Evolutionary conservation across 2,329 filamentous ascomycete species (phyloP), one percentile per base, ranked within the genome.

Genomic region (Venturia carpophila): DNA sequence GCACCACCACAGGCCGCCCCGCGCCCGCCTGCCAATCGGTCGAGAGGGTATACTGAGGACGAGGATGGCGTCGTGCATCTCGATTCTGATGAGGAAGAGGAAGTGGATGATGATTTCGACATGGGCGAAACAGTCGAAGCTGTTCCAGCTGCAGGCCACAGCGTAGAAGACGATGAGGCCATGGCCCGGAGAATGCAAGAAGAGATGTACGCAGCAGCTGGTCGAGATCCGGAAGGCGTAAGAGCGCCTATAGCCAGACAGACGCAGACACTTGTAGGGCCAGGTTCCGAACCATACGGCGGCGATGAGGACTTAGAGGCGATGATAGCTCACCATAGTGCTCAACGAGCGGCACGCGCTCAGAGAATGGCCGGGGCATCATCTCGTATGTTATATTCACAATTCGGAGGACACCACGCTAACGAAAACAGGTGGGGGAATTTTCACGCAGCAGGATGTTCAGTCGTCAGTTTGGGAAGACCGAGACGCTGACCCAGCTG

Each of bases 141-240:
- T 24, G 39, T 9, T 19, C 30, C 41, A 27, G 19, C 24, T n/a
- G 41, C 24, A 27, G 45, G 43, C 11, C 34, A 47, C 17, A 60
- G 47, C 37, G 39, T 37, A 11, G 92, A 97, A 68, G 92, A 96
- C 71, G 94, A 99, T 72, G 92, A 91, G 63, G 92, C 90, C 55
- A 93, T 97, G 87, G 94, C 94, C 7, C 86, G 92, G 74, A 85
- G 90, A 66, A 76, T 99, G 67, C 94, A 99, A 75, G 90, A 99
- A 72, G 92, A 99, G 76, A 83, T 96, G 73, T 97, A 97, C 71
- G 83, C 84, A 63, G 83, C 69, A n/a, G 61, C 62, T 17, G 37
- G 45, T 21, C 30, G 65, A 1, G 65, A 64, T n/a, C 73, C 79
- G 45, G 87, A 87, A 70, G 88, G 82, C 58, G 87, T 99, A 64